phyloP scores from a whole-genome alignment of 176 grass and related monocot species.

The Juncus inflexus region DNA sequence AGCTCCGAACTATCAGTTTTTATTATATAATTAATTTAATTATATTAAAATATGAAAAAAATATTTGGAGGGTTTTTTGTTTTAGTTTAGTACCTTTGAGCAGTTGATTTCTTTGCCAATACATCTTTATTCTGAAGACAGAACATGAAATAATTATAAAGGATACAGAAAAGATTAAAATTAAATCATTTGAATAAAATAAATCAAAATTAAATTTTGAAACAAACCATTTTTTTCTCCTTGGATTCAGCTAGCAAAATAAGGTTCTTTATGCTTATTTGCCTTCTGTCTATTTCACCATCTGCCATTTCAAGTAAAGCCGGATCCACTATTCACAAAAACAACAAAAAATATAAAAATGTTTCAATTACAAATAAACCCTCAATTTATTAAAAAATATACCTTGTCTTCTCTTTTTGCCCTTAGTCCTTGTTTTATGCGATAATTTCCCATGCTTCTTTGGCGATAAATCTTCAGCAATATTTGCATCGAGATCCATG shows the following conservation, averaged over 20 bases:
- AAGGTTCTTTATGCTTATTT: conserved; percentile 33
- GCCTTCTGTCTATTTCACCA: conserved; percentile 9
- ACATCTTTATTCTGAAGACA: too few species aligned
- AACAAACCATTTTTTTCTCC: conserved; percentile 27
- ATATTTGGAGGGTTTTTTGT: too few species aligned
- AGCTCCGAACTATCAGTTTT: too few species aligned
- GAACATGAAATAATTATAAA: too few species aligned
- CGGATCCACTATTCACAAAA: conserved; percentile 14
- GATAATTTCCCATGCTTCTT: conserved; percentile 15
- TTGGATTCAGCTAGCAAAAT: conserved; percentile 25
- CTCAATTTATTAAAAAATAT: not conserved
- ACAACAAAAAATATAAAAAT: not conserved
- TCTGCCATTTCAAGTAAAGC: conserved; percentile 18
- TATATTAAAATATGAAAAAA: too few species aligned
- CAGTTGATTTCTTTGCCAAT: too few species aligned
- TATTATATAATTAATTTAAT: too few species aligned
- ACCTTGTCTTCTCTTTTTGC: conserved; percentile 28
- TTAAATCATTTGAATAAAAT: not conserved
- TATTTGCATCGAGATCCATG: conserved; percentile 13
- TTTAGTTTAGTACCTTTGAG: too few species aligned
- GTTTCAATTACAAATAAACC: not conserved
- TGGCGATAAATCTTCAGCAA: not conserved
- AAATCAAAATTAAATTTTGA: not conserved
- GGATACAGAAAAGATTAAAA: too few species aligned
- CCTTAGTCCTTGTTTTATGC: conserved; percentile 17